These are phyloP conservation scores for Artemisia argyi DNA, from an alignment of 129 eudicot genomes.

Conservation along the genomic window DNA sequence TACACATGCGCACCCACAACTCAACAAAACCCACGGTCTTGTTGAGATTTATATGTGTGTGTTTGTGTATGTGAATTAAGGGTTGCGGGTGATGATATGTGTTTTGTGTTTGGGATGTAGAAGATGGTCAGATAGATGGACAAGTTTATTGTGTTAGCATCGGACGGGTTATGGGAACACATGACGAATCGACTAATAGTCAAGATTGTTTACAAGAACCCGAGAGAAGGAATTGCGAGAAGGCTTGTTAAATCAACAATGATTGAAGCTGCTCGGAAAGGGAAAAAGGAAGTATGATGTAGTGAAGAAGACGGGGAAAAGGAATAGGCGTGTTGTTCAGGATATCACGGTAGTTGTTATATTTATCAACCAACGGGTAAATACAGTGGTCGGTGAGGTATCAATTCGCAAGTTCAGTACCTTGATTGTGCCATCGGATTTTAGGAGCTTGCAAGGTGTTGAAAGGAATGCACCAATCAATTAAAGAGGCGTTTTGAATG, in stretches of 20 bases:
- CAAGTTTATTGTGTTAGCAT: conserved; percentile 83
- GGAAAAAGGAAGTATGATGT: conserved; percentile 49
- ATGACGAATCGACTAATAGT: conserved; percentile 74
- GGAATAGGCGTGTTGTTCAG: conserved; percentile 55
- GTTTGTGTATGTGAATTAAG: too few relatives aligned
- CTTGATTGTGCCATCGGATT: conserved; percentile 50
- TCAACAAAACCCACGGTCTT: too few relatives aligned
- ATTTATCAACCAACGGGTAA: conserved; percentile 56
- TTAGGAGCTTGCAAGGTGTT: conserved; percentile 28
- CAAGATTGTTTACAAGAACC: conserved; percentile 61
- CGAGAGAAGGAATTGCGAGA: conserved; percentile 79
- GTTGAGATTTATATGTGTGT: too few relatives aligned
- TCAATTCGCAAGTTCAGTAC: conserved; percentile 61
- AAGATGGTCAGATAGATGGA: conserved; percentile 19
- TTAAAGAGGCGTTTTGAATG: background rate
- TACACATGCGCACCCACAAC: too few relatives aligned
- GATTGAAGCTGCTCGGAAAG: conserved; percentile 57
- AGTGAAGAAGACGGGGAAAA: conserved; percentile 47
- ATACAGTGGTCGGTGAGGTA: conserved; percentile 34
- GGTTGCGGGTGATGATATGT: too few relatives aligned
- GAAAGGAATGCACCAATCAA: background rate
- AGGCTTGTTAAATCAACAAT: conserved; percentile 60
- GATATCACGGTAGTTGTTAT: conserved; percentile 70
- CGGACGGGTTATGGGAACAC: conserved; percentile 93
- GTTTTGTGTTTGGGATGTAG: too few relatives aligned